Evolutionary conservation across 73 alveolate genomes (phyloP).

Genomic region (Tetrahymena elliotti): DNA sequence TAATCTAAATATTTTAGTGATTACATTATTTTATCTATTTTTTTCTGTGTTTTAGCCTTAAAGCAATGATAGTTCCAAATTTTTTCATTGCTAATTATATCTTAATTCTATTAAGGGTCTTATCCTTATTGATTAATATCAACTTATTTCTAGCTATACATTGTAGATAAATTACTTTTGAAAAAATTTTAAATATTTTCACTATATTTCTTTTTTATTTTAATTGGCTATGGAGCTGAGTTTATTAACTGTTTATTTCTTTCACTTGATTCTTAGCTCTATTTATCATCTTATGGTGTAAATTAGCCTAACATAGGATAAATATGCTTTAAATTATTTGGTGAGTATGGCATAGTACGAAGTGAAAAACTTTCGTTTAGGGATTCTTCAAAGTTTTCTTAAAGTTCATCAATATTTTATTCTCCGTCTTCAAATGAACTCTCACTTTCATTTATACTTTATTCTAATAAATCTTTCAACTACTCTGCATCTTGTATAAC

Average conservation of each 20-base stretch:
- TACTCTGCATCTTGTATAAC: neutral
- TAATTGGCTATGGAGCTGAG: neutral
- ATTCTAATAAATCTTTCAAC: neutral
- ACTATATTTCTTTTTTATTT: neutral
- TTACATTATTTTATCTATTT: neutral
- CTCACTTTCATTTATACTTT: neutral
- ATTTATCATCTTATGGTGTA: neutral
- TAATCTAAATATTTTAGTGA: neutral
- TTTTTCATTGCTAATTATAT: neutral
- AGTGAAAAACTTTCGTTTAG: neutral
- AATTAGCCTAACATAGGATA: neutral
- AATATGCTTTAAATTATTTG: neutral
- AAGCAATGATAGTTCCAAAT: neutral
- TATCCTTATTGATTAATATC: neutral
- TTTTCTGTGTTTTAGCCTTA: neutral
- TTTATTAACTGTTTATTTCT: neutral
- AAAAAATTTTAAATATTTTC: neutral
- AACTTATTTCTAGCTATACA: neutral
- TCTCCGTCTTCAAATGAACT: neutral
- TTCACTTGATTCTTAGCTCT: neutral
- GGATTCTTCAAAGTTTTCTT: neutral
- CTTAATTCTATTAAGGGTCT: neutral
- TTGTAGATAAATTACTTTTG: neutral
- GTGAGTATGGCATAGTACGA: neutral
- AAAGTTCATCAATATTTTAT: neutral